Percentiles rank a stretch among this genome's conserved stretches.
These are phyloP conservation scores for Emiliania huxleyi DNA, from an alignment of 78 protist genomes.

Conservation along the genomic window DNA sequence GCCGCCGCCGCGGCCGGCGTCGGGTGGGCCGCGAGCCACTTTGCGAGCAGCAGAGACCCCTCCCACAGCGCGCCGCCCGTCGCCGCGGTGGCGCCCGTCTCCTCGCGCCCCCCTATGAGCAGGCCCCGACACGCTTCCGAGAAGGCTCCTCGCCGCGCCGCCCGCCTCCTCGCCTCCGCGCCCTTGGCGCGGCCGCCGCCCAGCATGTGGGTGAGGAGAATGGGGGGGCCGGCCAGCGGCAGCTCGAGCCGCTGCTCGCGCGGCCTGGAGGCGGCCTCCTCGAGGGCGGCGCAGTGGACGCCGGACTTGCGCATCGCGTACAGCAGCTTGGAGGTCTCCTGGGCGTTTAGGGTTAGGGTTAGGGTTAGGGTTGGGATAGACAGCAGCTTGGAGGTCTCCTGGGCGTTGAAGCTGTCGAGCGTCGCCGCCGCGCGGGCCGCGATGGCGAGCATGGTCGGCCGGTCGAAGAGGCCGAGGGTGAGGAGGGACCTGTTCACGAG, in stretches of 20 bases:
- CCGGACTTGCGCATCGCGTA: constrained; percentile 10
- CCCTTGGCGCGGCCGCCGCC: too few species aligned
- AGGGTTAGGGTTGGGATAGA: too few species aligned
- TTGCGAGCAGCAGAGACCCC: neutral
- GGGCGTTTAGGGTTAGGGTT: neutral
- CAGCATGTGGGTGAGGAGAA: too few species aligned
- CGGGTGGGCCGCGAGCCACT: neutral
- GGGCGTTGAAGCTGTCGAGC: constrained; percentile 10
- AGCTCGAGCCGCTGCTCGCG: neutral
- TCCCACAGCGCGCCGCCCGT: constrained; percentile 32
- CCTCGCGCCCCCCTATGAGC: too few species aligned
- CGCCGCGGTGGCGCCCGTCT: neutral
- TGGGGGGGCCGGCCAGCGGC: neutral
- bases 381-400: constrained; percentile 10
- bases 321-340: neutral
- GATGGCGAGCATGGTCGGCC: neutral
- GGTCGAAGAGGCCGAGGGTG: neutral
- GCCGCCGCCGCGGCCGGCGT: neutral
- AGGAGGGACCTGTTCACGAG: too few species aligned
- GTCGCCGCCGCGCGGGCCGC: neutral
- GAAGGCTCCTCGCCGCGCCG: too few species aligned
- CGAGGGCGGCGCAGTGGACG: neutral
- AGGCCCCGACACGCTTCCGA: too few species aligned
- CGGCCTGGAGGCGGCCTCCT: neutral
- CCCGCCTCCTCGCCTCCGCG: too few species aligned